Base-by-base conservation (phyloP, 208 protist species). In the Trypanosoma congolense region DNA sequence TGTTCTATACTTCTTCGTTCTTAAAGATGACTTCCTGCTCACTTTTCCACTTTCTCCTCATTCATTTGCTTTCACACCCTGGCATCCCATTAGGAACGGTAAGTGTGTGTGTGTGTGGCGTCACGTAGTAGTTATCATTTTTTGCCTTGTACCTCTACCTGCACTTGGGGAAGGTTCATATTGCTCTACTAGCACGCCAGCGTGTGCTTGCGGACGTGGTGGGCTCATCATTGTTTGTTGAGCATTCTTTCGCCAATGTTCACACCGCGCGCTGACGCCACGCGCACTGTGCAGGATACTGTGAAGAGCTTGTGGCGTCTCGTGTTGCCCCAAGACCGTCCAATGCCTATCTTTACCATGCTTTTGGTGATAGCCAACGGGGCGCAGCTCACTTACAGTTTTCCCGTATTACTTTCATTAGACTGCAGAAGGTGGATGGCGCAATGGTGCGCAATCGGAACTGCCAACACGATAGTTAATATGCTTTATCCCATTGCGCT, bases 291-390 rank as follows among this genome's bases (percentile, higher is more conserved):
- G 8, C 30, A 30, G 0, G 74, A 77, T 22, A 30, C 24, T 3
- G 30, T 44, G 3, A 47, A 57, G 1, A 31, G 45, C 5, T 57
- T 74, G 29, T 57, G 63, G 56, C 4, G 40, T 6, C 55, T 66
- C 1, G 43, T 61, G 1, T 61, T 89, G 12, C 85, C 85, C 2
- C 71, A 65, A 8, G 85, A 92, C 53, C 80, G 85, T 5, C 81
- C 85, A 1, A 89, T 80, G 25, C 73, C 76, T 8, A 3, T 77
- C n/a, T 89, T 83, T 42, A 59, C 75, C 19, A 18, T 89, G 18
- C 60, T 75, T 28, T 58, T 51, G 19, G 57, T 70, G 8, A 14
- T 82, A 8, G n/a, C 78, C 33, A 89, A 89, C 49, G 69, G 77
- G 21, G 61, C 49, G 1, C 45, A 84, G 10, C 53, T 92, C 4